These are phyloP conservation scores for Basidiobolus heterosporus DNA, from an alignment of 371 early-diverging fungal genomes.

Conservation along the genomic window DNA sequence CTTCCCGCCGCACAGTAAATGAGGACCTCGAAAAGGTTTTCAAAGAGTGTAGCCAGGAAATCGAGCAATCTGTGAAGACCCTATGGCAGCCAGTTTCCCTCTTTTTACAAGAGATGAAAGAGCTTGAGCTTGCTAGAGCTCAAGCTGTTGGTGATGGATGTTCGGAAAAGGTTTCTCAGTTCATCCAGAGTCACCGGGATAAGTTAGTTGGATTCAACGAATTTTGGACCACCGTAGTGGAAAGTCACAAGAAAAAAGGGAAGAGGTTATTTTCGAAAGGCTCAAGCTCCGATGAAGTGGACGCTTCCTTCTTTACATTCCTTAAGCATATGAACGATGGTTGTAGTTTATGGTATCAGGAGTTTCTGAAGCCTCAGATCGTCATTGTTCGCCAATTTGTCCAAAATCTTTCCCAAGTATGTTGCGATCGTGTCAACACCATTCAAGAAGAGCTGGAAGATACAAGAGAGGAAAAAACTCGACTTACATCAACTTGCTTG, in stretches of 20 bases:
- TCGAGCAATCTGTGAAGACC: not conserved
- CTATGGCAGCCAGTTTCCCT: slow-evolving; percentile 1
- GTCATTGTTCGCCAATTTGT: not conserved
- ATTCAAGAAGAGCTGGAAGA: too few species aligned
- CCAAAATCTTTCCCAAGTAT: too few species aligned
- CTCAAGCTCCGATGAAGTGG: slow-evolving; percentile 1
- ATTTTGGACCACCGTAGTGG: slow-evolving; percentile 5
- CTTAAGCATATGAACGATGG: not conserved
- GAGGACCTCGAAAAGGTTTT: slow-evolving; percentile 20
- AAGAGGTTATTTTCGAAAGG: too few species aligned
- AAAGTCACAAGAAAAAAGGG: not conserved
- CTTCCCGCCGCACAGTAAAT: slow-evolving; percentile 46
- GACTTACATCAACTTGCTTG: not conserved
- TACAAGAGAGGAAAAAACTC: too few species aligned
- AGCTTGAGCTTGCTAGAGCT: slow-evolving; percentile 2
- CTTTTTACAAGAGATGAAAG: not conserved
- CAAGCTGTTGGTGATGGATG: slow-evolving; percentile 1
- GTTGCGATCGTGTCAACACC: too few species aligned
- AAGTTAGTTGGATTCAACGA: slow-evolving; percentile 2
- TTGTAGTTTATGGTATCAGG: not conserved
- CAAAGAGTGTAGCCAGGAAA: not conserved
- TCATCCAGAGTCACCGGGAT: not conserved
- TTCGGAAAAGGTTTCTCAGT: not conserved
- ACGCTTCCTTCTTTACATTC: slow-evolving; percentile 1
- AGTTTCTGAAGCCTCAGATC: not conserved